Percentiles rank a stretch among this genome's conserved stretches.
These are phyloP conservation scores for Malus asiatica DNA, from an alignment of 306 rosid species.

Conservation along the genomic window DNA sequence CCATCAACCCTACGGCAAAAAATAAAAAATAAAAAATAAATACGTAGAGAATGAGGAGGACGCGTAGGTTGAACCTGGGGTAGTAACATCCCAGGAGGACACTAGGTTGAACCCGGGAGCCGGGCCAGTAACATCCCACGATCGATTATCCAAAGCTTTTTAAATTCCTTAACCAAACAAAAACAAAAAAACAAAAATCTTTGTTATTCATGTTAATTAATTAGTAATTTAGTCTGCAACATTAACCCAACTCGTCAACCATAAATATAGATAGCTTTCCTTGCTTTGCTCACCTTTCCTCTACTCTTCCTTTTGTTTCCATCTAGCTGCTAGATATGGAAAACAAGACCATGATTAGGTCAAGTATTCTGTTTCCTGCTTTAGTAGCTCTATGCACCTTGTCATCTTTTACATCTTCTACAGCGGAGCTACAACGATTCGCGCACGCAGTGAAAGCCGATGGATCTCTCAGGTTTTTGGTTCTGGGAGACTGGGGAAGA, in stretches of 20 bases:
- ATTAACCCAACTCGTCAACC: neutral
- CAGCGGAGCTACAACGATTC: conserved; percentile 25
- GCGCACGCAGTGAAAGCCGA: conserved; percentile 19
- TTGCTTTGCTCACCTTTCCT: neutral
- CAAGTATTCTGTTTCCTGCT: neutral
- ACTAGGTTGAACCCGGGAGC: too few species aligned
- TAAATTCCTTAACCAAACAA: too few species aligned
- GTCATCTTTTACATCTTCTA: neutral
- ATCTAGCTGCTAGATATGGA: neutral
- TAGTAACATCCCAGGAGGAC: too few species aligned
- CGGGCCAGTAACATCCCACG: too few species aligned
- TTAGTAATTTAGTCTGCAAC: neutral
- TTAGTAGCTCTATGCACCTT: neutral
- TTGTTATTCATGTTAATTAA: neutral
- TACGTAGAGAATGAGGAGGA: too few species aligned
- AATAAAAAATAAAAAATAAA: too few species aligned
- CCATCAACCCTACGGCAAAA: too few species aligned
- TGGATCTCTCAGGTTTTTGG: conserved; percentile 40
- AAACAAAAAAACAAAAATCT: too few species aligned
- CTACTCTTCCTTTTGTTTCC: neutral
- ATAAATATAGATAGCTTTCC: neutral
- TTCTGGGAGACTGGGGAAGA: conserved; percentile 82
- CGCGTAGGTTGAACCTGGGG: too few species aligned
- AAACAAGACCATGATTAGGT: neutral
- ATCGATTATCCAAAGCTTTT: neutral